A percentile compares a stretch with the other conserved stretches of the same genome.
Conservation (phyloP, 2,329 filamentous ascomycete genomes). For the Simplicillium aogashimaense region DNA sequence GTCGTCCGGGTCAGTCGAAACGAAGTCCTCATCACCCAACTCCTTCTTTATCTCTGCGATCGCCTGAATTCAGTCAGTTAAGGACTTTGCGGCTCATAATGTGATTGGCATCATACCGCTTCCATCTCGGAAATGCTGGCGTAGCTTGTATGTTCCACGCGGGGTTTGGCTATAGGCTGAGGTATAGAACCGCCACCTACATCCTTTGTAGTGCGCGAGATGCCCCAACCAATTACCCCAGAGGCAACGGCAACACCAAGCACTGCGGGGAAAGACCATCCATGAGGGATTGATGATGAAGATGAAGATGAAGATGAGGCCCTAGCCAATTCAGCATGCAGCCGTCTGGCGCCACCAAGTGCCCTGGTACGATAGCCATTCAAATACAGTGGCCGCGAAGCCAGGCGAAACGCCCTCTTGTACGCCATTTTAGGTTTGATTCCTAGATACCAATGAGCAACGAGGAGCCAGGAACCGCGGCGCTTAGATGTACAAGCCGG, state of each 20-base stretch:
- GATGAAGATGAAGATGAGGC: no score
- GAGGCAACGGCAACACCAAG: slow-evolving; percentile 27
- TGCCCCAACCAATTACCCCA: slow-evolving; percentile 29
- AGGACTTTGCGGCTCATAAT: background rate
- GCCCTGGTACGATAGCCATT: no score
- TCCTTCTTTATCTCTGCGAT: slow-evolving; percentile 43
- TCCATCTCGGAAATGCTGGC: slow-evolving; percentile 33
- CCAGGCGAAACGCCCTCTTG: no score
- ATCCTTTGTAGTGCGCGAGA: slow-evolving; percentile 14
- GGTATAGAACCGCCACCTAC: slow-evolving; percentile 5
- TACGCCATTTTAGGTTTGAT: no score
- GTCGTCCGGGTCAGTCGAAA: slow-evolving; percentile 54
- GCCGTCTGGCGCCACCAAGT: no score
- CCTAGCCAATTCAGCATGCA: no score
- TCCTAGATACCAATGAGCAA: no score
- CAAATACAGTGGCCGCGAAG: no score
- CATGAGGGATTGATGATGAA: background rate
- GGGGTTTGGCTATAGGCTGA: slow-evolving; percentile 8
- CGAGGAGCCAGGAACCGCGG: no score
- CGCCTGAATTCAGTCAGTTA: slow-evolving; percentile 29
- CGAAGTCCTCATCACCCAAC: slow-evolving; percentile 40
- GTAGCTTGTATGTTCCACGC: slow-evolving; percentile 15
- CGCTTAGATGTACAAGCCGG: no score
- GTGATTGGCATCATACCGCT: slow-evolving; percentile 16
- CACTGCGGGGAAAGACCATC: slow-evolving; percentile 21